phyloP scores from a whole-genome alignment of 306 rosid species.

The Corylus americana region DNA sequence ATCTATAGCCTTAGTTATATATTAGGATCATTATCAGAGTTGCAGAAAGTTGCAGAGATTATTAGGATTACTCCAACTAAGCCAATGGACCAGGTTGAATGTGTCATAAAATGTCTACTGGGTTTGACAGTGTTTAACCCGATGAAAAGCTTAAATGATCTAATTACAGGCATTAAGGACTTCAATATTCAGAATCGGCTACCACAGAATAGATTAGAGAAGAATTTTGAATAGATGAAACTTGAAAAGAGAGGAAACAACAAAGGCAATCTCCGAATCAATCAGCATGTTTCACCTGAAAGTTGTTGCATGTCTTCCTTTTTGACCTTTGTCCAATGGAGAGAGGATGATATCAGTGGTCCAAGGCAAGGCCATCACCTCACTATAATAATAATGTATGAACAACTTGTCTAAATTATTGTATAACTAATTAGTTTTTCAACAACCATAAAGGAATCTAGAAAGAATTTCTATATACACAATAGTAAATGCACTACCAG shows the following conservation, averaged over 20 bases:
- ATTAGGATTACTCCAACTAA: too few species aligned
- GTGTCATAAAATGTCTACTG: too few species aligned
- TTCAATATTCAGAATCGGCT: too few species aligned
- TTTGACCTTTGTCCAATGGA: background rate
- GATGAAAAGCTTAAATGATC: too few species aligned
- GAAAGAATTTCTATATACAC: slow-evolving; percentile 52
- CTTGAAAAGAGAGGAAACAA: background rate
- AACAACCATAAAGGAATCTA: slow-evolving; percentile 19
- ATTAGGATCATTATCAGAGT: too few species aligned
- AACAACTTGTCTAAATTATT: slow-evolving; percentile 38
- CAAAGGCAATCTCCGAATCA: too few species aligned
- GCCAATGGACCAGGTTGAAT: too few species aligned
- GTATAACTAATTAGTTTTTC: slow-evolving; percentile 24
- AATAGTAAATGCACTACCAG: slow-evolving; percentile 21
- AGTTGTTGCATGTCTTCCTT: background rate
- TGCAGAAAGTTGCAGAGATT: too few species aligned
- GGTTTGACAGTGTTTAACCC: too few species aligned
- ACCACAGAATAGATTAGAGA: background rate
- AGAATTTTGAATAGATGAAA: background rate
- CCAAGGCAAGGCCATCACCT: background rate
- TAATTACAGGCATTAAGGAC: too few species aligned
- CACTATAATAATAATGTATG: slow-evolving; percentile 9
- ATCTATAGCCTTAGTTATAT: too few species aligned
- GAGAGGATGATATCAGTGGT: background rate
- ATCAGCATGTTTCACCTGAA: background rate